Percentiles rank a stretch among this genome's conserved stretches.
These are phyloP conservation scores for Russula abietina DNA, from an alignment of 768 basidiomycete genomes.

Conservation along the genomic window DNA sequence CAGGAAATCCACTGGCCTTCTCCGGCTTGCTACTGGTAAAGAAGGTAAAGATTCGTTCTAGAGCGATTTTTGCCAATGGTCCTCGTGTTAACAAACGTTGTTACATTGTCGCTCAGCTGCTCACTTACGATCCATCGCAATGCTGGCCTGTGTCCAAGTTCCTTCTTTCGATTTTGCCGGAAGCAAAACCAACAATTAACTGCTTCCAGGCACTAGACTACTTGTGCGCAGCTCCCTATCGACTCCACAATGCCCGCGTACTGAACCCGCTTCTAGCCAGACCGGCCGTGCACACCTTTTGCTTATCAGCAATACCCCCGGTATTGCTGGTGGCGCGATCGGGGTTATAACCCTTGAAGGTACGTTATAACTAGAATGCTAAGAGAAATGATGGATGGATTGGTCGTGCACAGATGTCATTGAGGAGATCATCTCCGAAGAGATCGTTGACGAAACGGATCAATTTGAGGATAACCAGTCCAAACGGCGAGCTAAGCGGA, in stretches of 20 bases:
- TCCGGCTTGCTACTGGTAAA: conserved; percentile 80
- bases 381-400: not conserved
- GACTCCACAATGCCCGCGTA: not conserved
- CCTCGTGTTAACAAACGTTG: not conserved
- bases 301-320: conserved; percentile 79
- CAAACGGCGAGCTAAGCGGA: conserved; percentile 64
- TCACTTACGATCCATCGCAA: conserved; percentile 84
- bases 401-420: conserved; percentile 58
- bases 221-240: conserved; percentile 47
- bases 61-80: not conserved
- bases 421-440: conserved; percentile 93
- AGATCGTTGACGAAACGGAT: conserved; percentile 95
- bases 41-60: conserved; percentile 42
- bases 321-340: conserved; percentile 73
- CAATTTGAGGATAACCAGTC: conserved; percentile 81
- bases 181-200: conserved; percentile 82
- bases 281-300: conserved; percentile 92
- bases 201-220: conserved; percentile 95
- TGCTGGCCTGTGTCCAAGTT: conserved; percentile 69
- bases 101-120: conserved; percentile 59
- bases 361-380: conserved; percentile 23
- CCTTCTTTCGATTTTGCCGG: conserved; percentile 76
- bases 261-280: conserved; percentile 46
- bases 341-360: conserved; percentile 90
- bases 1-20: conserved; percentile 62